Conservation (phyloP, 192 early-diverging fungal genomes). For the Coemansia sp. region DNA sequence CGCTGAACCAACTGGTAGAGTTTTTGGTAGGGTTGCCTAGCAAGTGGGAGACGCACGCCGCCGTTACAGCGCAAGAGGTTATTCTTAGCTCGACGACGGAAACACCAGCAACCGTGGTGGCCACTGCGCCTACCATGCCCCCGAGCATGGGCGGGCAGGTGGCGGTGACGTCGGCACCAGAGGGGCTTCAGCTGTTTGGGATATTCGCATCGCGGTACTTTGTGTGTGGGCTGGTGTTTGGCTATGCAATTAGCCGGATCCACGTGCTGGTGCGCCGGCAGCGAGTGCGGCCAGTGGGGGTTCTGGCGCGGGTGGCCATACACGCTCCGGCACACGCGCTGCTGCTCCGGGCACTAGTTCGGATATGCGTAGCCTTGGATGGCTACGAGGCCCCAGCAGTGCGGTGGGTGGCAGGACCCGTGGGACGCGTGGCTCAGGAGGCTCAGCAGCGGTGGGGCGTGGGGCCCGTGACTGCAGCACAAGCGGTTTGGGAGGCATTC, state of each 20-base stretch:
- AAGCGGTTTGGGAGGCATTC: slow-evolving; percentile 41
- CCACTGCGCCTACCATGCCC: neutral
- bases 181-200: slow-evolving; percentile 40
- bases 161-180: neutral
- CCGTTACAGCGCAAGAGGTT: neutral
- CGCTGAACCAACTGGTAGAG: slow-evolving; percentile 17
- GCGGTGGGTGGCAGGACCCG: slow-evolving; percentile 31
- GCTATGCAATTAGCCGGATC: slow-evolving; percentile 47
- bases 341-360: slow-evolving; percentile 20
- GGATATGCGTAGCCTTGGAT: slow-evolving; percentile 12
- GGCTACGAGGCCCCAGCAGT: neutral
- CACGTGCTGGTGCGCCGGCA: slow-evolving; percentile 48
- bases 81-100: neutral
- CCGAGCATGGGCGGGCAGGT: neutral
- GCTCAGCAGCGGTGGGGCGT: slow-evolving; percentile 19
- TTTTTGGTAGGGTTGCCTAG: slow-evolving; percentile 15
- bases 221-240: slow-evolving; percentile 24
- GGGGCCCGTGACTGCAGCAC: neutral
- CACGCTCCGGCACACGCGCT: slow-evolving; percentile 28
- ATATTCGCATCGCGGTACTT: slow-evolving; percentile 51
- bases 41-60: slow-evolving; percentile 6
- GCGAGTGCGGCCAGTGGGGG: slow-evolving; percentile 35
- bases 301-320: slow-evolving; percentile 25
- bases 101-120: neutral
- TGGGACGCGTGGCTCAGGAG: slow-evolving; percentile 1